Evolutionary conservation across 352 stramenopile species (phyloP), one percentile per base, ranked within the genome.

Genomic region (Aphanomyces stellatus): DNA sequence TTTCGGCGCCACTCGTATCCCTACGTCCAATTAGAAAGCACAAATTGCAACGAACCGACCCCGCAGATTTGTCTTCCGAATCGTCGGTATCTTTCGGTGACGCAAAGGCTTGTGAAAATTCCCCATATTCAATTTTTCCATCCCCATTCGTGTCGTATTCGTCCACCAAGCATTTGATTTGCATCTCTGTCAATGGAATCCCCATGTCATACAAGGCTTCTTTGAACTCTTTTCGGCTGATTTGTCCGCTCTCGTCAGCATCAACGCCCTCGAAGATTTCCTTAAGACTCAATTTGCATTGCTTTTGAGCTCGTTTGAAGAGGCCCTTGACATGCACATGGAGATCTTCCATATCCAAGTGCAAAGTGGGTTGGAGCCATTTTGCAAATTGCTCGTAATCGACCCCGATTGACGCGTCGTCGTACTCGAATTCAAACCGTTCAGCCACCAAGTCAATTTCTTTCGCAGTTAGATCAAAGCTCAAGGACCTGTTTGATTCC

Each of bases 371-470:
- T 51, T 91, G 82, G 1, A 89, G 48, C 82, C 82, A 91, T 24
- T 76, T 74, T 2, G 78, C 77, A 72, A 89, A 88, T 62, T 87
- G 78, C 31, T 82, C 60, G 40, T 91, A 91, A 51, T 91, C 82
- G 37, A 88, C 76, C 1, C 80, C 80, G 30, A 87, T 71, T 22
- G 73, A 70, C 28, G 73, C 69, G 8, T 80, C 82, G 17, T 76
- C 77, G 62, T 84, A 88, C 33, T 88, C 79, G 62, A 85, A 90
- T 53, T 87, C 76, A 30, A 90, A 90, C 0, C 79, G 71, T 61
- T 88, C 72, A 0, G 77, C 71, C 1, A 90, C 59, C 3, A 51
- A 30, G 3, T 60, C 56, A 2, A 85, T 51, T 17, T 89, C 75
- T n/a, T 74, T 62, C 0, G 41, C 41, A 6, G 60, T 74, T 24